Conservation (phyloP, 2,329 filamentous ascomycete genomes). For the Periconia sp. region DNA sequence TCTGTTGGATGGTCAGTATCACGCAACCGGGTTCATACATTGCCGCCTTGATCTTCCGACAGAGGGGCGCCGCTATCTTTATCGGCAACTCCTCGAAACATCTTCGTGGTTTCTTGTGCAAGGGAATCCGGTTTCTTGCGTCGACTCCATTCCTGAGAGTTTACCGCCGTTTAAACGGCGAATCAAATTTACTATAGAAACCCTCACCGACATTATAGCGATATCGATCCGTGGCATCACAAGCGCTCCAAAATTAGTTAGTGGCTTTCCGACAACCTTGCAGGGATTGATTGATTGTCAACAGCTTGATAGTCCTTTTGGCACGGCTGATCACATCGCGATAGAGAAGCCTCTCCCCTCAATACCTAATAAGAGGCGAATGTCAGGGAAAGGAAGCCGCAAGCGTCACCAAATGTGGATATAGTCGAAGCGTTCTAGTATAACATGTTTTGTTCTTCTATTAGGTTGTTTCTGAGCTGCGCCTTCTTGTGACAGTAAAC, state of each 20-base stretch:
- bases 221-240: constrained; percentile 10
- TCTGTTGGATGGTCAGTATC: background rate
- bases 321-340: constrained; percentile 7
- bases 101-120: constrained; percentile 4
- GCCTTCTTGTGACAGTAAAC: too few relatives aligned
- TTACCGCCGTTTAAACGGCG: constrained; percentile 5
- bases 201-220: background rate
- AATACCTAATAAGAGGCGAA: too few relatives aligned
- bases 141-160: constrained; percentile 6
- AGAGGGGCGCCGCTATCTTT: background rate
- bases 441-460: too few relatives aligned
- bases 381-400: too few relatives aligned
- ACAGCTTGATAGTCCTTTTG: constrained; percentile 10
- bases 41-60: background rate
- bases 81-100: background rate
- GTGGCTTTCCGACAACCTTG: constrained; percentile 7
- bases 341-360: constrained; percentile 8
- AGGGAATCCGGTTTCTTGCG: background rate
- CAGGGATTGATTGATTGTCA: constrained; percentile 2
- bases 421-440: too few relatives aligned
- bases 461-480: too few relatives aligned
- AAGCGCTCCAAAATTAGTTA: constrained; percentile 3
- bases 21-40: background rate
- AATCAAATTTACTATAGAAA: constrained; percentile 5
- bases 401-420: too few relatives aligned